Evolutionary conservation across 129 eudicot genomes (phyloP).

Genomic region (Artemisia tridentata): DNA sequence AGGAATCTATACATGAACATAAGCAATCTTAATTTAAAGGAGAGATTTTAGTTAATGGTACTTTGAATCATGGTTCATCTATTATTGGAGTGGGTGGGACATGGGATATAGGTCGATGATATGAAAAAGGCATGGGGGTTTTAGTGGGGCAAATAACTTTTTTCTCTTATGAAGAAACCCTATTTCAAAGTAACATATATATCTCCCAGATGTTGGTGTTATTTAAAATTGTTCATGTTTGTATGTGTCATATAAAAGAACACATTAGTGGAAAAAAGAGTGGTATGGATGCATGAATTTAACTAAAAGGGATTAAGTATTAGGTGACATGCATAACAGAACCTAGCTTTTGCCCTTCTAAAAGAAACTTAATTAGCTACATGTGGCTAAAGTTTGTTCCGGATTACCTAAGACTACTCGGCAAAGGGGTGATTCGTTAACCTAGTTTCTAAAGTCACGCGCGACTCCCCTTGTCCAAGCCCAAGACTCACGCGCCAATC

Average conservation of each 20-base stretch:
- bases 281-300: neutral
- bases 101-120: conserved; percentile 26
- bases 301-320: neutral
- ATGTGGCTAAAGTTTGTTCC: too few relatives aligned
- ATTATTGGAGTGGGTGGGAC: conserved; percentile 27
- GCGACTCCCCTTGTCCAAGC: too few relatives aligned
- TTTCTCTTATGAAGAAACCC: conserved; percentile 26
- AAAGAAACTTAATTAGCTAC: neutral
- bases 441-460: too few relatives aligned
- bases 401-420: too few relatives aligned
- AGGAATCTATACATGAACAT: conserved; percentile 14
- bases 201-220: conserved; percentile 31
- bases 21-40: conserved; percentile 17
- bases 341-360: neutral
- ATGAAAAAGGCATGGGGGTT: conserved; percentile 27
- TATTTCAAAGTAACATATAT: conserved; percentile 26
- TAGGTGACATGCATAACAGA: neutral
- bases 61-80: conserved; percentile 17
- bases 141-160: conserved; percentile 33
- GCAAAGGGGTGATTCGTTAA: too few relatives aligned
- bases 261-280: neutral
- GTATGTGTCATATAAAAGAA: neutral
- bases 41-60: conserved; percentile 4
- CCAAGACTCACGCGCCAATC: too few relatives aligned
- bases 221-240: neutral